phyloP scores from a whole-genome alignment of 495 filamentous ascomycete genomes.

The Penicillium goetzii region DNA sequence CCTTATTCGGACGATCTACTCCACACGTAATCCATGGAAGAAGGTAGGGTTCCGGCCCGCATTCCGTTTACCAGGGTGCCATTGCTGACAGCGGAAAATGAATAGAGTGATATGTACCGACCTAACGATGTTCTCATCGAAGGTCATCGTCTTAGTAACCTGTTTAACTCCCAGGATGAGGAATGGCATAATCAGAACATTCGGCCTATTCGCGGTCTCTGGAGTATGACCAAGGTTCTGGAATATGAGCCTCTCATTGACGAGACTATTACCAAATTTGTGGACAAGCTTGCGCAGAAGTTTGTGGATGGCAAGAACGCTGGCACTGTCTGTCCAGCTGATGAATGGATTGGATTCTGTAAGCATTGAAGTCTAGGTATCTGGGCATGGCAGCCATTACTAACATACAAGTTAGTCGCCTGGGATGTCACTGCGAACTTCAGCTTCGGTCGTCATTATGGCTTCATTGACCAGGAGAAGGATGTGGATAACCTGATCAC shows the following conservation, averaged over 20 bases:
- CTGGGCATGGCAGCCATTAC: neutral
- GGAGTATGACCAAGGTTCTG: conserved; percentile 41
- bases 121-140: conserved; percentile 30
- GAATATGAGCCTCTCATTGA: conserved; percentile 39
- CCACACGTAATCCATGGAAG: conserved; percentile 32
- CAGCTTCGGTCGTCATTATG: conserved; percentile 43
- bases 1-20: conserved; percentile 51
- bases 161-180: conserved; percentile 53
- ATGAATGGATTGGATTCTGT: conserved; percentile 51
- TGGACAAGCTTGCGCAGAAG: conserved; percentile 25
- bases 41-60: conserved; percentile 22
- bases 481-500: conserved; percentile 41
- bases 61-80: neutral
- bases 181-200: conserved; percentile 39
- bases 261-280: conserved; percentile 28
- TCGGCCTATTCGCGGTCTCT: conserved; percentile 41
- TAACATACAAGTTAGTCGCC: conserved; percentile 31
- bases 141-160: conserved; percentile 28
- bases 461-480: conserved; percentile 45
- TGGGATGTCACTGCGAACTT: conserved; percentile 50
- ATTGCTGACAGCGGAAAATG: neutral
- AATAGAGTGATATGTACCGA: conserved; percentile 34
- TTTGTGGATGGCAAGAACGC: conserved; percentile 28
- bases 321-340: conserved; percentile 34
- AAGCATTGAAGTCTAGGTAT: conserved; percentile 1